A percentile compares a stretch with the other conserved stretches of the same genome.
Evolutionary conservation across 2,329 filamentous ascomycete species (phyloP).

Genomic region (Penicillium sp.): DNA sequence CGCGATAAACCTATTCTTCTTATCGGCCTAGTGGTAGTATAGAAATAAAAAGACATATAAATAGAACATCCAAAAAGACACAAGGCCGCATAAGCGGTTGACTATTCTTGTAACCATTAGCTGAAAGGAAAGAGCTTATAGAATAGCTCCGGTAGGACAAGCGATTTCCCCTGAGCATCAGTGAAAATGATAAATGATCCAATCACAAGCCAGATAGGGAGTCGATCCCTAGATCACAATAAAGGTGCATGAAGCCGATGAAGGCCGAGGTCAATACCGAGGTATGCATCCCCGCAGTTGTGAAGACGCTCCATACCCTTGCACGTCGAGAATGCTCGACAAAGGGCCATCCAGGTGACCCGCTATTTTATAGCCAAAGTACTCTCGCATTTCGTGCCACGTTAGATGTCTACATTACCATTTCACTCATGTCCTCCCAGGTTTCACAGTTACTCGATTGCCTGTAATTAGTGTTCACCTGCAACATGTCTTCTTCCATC

Average conservation of each 20-base stretch:
- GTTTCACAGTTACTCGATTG: neutral
- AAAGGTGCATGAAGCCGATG: neutral
- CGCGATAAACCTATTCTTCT: too few relatives aligned
- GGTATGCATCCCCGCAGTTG: conserved; percentile 5
- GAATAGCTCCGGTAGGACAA: neutral
- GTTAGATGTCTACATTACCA: too few relatives aligned
- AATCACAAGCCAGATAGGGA: neutral
- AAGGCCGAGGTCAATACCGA: conserved; percentile 8
- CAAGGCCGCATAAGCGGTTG: too few relatives aligned
- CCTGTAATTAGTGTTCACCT: neutral
- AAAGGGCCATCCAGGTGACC: neutral
- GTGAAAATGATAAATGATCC: neutral
- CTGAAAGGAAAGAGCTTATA: too few relatives aligned
- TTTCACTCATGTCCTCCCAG: neutral
- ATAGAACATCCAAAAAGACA: too few relatives aligned
- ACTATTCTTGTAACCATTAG: too few relatives aligned
- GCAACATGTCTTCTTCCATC: conserved; percentile 29
- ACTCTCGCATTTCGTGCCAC: neutral
- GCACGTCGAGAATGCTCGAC: neutral
- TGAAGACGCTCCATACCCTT: neutral
- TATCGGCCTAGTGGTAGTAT: too few relatives aligned
- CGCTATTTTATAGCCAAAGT: too few relatives aligned
- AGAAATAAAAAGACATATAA: too few relatives aligned
- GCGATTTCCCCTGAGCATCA: neutral
- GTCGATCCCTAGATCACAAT: neutral